These are phyloP conservation scores for Rehmannia glutinosa DNA, from an alignment of 257 asterid species.

Conservation along the genomic window DNA sequence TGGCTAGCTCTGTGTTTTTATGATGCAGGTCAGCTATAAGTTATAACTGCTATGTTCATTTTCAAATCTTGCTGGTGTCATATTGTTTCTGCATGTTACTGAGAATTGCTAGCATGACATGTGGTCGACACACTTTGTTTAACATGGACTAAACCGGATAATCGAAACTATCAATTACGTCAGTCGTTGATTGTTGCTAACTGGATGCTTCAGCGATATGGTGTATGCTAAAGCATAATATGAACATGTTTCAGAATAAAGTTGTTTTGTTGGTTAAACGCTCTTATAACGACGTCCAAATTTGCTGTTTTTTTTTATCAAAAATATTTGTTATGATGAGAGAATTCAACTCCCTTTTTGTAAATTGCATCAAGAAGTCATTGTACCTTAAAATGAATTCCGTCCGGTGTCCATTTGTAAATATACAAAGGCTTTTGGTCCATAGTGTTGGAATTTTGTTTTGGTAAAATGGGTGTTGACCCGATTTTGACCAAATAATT, in stretches of 20 bases:
- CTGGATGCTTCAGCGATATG: neutral
- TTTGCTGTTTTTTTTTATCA: neutral
- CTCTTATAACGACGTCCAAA: neutral
- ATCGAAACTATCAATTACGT: neutral
- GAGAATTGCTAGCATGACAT: slow-evolving; percentile 1
- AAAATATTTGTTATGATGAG: neutral
- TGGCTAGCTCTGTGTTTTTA: slow-evolving; percentile 6
- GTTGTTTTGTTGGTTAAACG: neutral
- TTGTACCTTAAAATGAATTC: neutral
- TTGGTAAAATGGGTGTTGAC: too few species aligned
- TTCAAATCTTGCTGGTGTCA: neutral
- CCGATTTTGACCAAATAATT: too few species aligned
- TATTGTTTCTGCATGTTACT: neutral
- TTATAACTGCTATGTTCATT: neutral
- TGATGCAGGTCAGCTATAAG: slow-evolving; percentile 27
- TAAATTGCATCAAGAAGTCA: neutral
- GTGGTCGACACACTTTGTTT: neutral
- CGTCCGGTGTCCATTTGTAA: too few species aligned
- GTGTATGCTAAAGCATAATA: neutral
- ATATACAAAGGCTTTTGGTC: neutral
- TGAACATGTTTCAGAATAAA: neutral
- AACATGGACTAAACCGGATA: neutral
- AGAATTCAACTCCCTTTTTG: neutral
- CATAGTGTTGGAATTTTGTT: too few species aligned
- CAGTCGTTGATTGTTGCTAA: neutral